phyloP scores from a whole-genome alignment of 2,329 filamentous ascomycete species.

The Botryosphaeria dothidea region DNA sequence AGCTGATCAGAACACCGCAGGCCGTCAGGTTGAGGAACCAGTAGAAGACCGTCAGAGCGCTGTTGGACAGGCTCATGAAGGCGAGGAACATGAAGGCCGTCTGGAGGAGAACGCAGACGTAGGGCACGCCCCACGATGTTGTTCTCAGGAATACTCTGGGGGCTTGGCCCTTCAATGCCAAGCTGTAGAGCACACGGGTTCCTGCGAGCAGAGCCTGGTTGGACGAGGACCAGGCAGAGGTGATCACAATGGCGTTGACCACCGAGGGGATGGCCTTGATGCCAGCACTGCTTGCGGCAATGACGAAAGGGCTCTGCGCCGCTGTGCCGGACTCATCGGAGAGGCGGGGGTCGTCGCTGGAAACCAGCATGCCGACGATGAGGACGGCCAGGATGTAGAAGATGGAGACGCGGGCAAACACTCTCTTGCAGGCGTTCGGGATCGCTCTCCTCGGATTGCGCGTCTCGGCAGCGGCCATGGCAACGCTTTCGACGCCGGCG shows the following conservation, averaged over 20 bases:
- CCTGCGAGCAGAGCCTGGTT: slow-evolving; percentile 59
- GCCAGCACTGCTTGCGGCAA: slow-evolving; percentile 59
- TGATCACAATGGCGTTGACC: slow-evolving; percentile 58
- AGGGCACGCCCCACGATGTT: slow-evolving; percentile 66
- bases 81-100: slow-evolving; percentile 69
- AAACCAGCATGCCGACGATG: slow-evolving; percentile 74
- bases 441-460: slow-evolving; percentile 55
- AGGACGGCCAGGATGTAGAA: slow-evolving; percentile 77
- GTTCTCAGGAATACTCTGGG: slow-evolving; percentile 59
- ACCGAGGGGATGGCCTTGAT: slow-evolving; percentile 58
- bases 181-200: slow-evolving; percentile 54
- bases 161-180: slow-evolving; percentile 55
- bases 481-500: slow-evolving; percentile 56
- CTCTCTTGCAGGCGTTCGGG: slow-evolving; percentile 75
- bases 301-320: slow-evolving; percentile 65
- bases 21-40: slow-evolving; percentile 65
- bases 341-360: slow-evolving; percentile 59
- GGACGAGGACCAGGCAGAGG: slow-evolving; percentile 57
- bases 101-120: slow-evolving; percentile 70
- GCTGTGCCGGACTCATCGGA: slow-evolving; percentile 53
- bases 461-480: slow-evolving; percentile 58
- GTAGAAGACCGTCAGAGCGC: slow-evolving; percentile 64
- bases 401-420: slow-evolving; percentile 78
- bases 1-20: slow-evolving; percentile 58
- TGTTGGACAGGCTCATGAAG: slow-evolving; percentile 71